Evolutionary conservation across 305 asterid genomes (phyloP), one percentile per base, ranked within the genome.

Genomic region (Vinca major): DNA sequence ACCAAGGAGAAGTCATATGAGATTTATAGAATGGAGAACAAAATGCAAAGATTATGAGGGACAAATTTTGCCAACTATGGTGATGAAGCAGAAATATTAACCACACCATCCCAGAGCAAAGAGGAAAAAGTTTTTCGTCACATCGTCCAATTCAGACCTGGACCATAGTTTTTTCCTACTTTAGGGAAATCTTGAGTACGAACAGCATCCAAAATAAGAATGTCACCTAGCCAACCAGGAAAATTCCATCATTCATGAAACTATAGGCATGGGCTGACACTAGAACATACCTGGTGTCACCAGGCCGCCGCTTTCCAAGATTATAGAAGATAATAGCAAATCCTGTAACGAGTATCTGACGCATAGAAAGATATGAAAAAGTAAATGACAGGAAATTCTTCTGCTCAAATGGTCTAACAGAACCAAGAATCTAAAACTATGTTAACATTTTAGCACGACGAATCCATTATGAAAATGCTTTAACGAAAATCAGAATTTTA

Each of bases 251-350:
- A 20, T 2, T 58, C 45, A 4, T 8, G 4, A 40, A 53, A 68
- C 26, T 53, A 20, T 39, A 20, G 26, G 17, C 37, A 61, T 26
- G 43, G 16, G 17, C 33, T 53, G 54, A 19, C 0, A 8, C 43
- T 7, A 68, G 79, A 64, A 57, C 71, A 51, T 84, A 92, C 98
- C 98, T 89, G 58, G 75, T 80, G 51, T 92, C 97, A 45, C 97
- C 98, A 75, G 95, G 96, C 80, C 84, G 85, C 65, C 96, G 89
- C 58, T 82, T 85, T 67, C 98, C 98, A 71, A 92, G 95, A 80
- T 92, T 92, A 81, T 84, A 90, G 83, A 88, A 89, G 69, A 92
- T 88, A 71, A 92, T 79, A 37, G 82, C 77, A 78, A 92, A 92
- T 54, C 98, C 98, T 0, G 97, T 92, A 48, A 85, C 98, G 60